phyloP scores from a whole-genome alignment of 208 protist genomes.

The Acanthamoeba divionensis region DNA sequence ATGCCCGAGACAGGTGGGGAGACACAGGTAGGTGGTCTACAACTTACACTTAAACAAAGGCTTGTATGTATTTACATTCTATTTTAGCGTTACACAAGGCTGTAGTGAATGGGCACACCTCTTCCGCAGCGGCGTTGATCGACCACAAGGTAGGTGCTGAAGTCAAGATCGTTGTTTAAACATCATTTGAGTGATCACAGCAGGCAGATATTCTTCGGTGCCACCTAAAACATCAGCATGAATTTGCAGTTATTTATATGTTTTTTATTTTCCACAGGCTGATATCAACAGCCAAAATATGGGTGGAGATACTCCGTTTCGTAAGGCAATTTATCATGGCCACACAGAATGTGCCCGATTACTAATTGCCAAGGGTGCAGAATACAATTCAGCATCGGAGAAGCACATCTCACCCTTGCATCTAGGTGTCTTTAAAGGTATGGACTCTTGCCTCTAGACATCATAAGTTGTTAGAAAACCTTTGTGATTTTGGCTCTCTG shows the following conservation, averaged over 20 bases:
- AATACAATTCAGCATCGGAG: constrained; percentile 24
- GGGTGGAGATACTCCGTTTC: constrained; percentile 18
- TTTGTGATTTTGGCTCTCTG: no score
- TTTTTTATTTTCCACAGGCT: no score
- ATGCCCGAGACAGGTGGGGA: constrained; percentile 9
- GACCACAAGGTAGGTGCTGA: no score
- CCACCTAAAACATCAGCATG: no score
- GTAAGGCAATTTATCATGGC: constrained; percentile 25
- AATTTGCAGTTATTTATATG: no score
- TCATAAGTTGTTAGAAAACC: no score
- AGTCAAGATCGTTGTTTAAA: no score
- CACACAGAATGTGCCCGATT: neutral
- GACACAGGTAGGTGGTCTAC: neutral
- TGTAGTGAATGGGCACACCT: constrained; percentile 1
- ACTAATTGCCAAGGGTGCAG: neutral
- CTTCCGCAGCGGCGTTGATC: neutral
- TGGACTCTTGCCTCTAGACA: no score
- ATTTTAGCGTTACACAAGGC: constrained; percentile 21
- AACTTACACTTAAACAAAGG: neutral
- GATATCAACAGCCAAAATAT: constrained; percentile 11
- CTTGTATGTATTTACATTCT: neutral
- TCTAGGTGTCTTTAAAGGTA: constrained; percentile 24
- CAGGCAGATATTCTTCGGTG: no score
- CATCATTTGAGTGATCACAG: no score
- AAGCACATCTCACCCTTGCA: constrained; percentile 13